phyloP scores from a whole-genome alignment of 176 grass and related monocot species.

The Paspalum notatum region DNA sequence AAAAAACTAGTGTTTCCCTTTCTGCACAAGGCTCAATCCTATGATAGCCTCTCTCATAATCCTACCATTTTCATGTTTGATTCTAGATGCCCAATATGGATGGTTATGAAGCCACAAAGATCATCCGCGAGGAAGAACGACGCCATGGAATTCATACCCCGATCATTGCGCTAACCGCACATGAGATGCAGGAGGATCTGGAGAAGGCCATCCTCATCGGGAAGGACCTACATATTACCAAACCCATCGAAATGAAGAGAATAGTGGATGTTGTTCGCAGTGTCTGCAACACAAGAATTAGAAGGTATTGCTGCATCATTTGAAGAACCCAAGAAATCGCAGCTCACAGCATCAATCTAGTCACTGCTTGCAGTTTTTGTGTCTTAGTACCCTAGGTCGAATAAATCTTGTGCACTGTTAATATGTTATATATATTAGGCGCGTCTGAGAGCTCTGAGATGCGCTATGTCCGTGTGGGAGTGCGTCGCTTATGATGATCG shows the following conservation, averaged over 20 bases:
- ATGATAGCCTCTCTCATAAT: background rate
- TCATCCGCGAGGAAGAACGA: slow-evolving; percentile 67
- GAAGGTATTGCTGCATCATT: background rate
- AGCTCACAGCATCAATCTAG: slow-evolving; percentile 3
- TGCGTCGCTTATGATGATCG: no score
- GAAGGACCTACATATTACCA: slow-evolving; percentile 67
- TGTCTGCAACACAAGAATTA: slow-evolving; percentile 16
- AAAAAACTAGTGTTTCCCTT: background rate
- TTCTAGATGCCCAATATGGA: slow-evolving; percentile 79
- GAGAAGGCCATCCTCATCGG: slow-evolving; percentile 40
- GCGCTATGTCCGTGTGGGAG: no score
- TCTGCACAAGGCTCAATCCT: background rate
- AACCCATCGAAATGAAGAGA: slow-evolving; percentile 43
- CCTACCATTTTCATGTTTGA: background rate
- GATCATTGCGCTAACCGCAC: slow-evolving; percentile 63
- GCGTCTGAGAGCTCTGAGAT: no score
- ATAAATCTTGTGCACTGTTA: no score
- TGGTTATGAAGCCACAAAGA: slow-evolving; percentile 70
- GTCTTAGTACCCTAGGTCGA: background rate
- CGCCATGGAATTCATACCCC: slow-evolving; percentile 45
- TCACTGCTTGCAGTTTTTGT: background rate
- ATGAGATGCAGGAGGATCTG: slow-evolving; percentile 43
- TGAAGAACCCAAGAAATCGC: background rate
- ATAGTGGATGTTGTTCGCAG: slow-evolving; percentile 35
- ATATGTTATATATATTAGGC: no score